Evolutionary conservation across 2,329 filamentous ascomycete genomes (phyloP), one percentile per base, ranked within the genome.

Genomic region (Gnomoniopsis smithogilvyi): DNA sequence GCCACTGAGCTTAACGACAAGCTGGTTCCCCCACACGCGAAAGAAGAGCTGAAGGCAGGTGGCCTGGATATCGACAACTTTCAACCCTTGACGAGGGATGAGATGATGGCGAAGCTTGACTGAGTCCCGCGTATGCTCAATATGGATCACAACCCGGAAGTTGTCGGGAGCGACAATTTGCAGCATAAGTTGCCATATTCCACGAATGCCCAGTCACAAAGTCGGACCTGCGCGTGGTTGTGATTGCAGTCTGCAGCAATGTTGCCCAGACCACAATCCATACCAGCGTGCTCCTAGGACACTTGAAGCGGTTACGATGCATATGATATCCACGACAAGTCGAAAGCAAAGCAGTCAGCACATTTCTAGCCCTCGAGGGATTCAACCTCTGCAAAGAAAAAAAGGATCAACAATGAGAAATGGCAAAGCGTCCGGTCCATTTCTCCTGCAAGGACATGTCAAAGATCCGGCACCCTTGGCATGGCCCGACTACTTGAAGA

Each of bases 41-140:
- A 88, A 69, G 79, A 91, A 22, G 81, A 86, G 61, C 82, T 99
- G 61, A 85, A 85, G 63, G 82, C 88, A 51, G 87, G 87, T 69
- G 93, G 91, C 56, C 84, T 99, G 66, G 93, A 98, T 73, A 92
- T 97, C 70, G 92, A 97, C 76, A 93, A 93, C 74, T 91, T 99
- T 76, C 92, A 87, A 68, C 94, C 94, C 49, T 82, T 99, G 79
- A 80, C 89, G 70, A 96, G 92, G 81, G 89, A 95, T 70, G 92
- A 97, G 74, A 98, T 99, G 95, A 91, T 96, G 80, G 95, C 95
- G 61, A 92, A 93, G 76, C 82, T 99, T 76, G 95, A 99, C 78
- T 99, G 89, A 93, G 76, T 72, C 68, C 69, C 69, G 67, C 41
- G 21, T 43, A 54, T 58, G 57, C 57, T 57, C 57, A 51, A 54